Conservation (phyloP, 208 protist species). For the Acanthamoeba healyi region DNA sequence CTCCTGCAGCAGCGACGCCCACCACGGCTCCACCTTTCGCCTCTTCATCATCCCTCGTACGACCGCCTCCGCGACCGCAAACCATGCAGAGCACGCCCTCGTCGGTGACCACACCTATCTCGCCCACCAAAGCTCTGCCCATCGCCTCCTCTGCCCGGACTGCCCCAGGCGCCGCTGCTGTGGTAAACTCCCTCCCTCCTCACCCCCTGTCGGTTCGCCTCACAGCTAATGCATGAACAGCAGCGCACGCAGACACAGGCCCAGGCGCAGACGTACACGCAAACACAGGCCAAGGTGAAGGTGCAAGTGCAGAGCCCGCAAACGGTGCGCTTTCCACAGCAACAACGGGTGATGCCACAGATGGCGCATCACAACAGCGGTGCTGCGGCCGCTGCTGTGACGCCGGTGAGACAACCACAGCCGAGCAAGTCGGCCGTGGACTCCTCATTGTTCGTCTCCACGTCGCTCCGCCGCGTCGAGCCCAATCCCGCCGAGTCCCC, state of each 20-base stretch:
- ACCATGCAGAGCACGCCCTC: neutral
- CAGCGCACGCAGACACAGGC: no score
- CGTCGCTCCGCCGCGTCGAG: neutral
- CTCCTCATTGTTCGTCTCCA: neutral
- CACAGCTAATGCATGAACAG: no score
- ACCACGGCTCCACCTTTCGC: neutral
- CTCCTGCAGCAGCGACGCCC: no score
- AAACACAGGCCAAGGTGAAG: neutral
- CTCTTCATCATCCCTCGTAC: neutral
- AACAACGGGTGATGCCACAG: neutral
- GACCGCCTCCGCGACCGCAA: neutral
- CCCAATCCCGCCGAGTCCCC: conserved; percentile 43
- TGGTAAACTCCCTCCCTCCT: neutral
- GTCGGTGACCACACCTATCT: neutral
- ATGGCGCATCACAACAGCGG: neutral
- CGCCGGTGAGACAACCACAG: neutral
- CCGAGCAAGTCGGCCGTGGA: neutral
- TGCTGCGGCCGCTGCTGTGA: no score
- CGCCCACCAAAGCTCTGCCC: neutral
- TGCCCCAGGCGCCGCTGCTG: neutral
- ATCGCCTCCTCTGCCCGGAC: neutral
- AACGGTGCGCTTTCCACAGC: neutral
- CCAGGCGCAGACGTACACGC: no score
- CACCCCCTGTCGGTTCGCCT: no score
- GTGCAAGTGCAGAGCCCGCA: neutral